These are phyloP conservation scores for Isatis lusitanica DNA, from an alignment of 441 rosid genomes.

Conservation along the genomic window DNA sequence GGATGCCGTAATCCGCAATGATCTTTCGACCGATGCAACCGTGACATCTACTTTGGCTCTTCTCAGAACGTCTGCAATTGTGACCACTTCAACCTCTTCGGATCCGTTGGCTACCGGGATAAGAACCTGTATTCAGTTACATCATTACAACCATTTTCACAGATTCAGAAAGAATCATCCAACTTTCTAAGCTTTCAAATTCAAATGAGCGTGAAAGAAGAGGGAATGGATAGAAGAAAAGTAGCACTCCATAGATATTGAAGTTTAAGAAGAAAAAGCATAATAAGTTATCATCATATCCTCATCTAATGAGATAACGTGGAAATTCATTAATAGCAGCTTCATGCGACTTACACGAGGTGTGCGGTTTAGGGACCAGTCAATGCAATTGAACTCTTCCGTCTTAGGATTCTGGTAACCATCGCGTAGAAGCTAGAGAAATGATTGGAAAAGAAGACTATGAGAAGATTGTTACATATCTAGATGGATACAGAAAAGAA, in stretches of 20 bases:
- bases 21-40: constrained; percentile 78
- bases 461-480: constrained; percentile 17
- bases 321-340: constrained; percentile 13
- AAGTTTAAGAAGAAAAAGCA: neutral
- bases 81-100: constrained; percentile 77
- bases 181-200: neutral
- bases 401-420: constrained; percentile 46
- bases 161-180: neutral
- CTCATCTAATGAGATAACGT: neutral
- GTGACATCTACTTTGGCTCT: constrained; percentile 85
- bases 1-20: constrained; percentile 64
- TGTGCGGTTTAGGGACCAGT: constrained; percentile 63
- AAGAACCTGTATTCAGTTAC: constrained; percentile 60
- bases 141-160: constrained; percentile 4
- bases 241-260: neutral
- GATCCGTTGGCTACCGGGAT: constrained; percentile 87
- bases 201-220: neutral
- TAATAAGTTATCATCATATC: constrained; percentile 14
- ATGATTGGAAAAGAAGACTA: constrained; percentile 13
- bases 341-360: constrained; percentile 62
- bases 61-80: constrained; percentile 68
- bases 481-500: neutral
- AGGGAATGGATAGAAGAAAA: neutral
- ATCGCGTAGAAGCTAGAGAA: constrained; percentile 52
- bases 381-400: constrained; percentile 74